Conservation (phyloP, 371 early-diverging fungal species). For the Haplosporangium sp. region DNA sequence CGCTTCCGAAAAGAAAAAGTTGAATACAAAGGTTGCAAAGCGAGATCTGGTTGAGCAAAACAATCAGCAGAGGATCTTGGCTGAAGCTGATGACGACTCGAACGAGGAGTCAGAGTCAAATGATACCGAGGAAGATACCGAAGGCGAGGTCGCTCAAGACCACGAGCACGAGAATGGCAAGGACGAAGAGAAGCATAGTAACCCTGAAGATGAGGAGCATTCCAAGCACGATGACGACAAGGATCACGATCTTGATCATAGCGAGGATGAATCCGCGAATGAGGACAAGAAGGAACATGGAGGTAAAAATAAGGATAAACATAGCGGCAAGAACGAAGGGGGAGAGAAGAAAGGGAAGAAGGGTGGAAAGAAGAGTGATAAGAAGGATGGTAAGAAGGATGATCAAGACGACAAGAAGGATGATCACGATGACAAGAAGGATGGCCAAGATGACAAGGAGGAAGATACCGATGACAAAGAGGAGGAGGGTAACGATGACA, state of each 20-base stretch:
- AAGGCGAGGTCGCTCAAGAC: conserved; percentile 14
- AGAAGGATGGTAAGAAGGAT: conserved; percentile 1
- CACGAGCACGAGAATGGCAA: conserved; percentile 2
- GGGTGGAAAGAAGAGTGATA: not conserved
- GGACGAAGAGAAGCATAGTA: not conserved
- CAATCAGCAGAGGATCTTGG: conserved; percentile 18
- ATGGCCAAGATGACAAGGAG: not conserved
- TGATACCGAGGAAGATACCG: not conserved
- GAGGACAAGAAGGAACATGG: conserved; percentile 5
- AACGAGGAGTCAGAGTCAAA: not conserved
- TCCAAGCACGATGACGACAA: conserved; percentile 25
- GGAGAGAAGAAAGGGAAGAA: conserved; percentile 3
- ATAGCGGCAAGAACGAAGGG: conserved; percentile 3
- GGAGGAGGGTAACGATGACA: not conserved
- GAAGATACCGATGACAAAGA: conserved; percentile 1
- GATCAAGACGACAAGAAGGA: not conserved
- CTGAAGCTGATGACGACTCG: not conserved
- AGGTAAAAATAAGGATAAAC: conserved; percentile 15
- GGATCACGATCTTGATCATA: not conserved
- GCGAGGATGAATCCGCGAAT: conserved; percentile 1
- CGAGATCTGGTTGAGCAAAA: conserved; percentile 14
- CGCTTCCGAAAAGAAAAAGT: conserved; percentile 7
- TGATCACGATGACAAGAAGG: not conserved
- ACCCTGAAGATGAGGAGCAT: conserved; percentile 47
- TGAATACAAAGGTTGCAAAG: conserved; percentile 5